phyloP scores from a whole-genome alignment of 768 basidiomycete species.

The Leucosporidium creatinivorum region DNA sequence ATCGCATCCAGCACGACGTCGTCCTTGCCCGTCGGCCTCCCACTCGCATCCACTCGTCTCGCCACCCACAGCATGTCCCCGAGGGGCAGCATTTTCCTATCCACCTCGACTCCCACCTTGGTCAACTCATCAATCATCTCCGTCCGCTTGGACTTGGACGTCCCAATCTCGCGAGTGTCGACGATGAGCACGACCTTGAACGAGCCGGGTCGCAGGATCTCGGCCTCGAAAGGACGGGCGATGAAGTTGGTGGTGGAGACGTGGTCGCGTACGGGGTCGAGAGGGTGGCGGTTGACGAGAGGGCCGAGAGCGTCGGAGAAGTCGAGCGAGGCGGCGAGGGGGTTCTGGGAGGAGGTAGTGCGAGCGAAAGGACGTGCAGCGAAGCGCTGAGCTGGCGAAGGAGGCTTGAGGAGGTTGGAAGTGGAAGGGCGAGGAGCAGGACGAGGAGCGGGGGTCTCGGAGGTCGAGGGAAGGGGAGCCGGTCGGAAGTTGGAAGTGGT shows the following conservation, averaged over 20 bases:
- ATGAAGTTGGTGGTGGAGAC: neutral
- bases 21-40: slow-evolving; percentile 35
- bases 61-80: slow-evolving; percentile 48
- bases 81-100: slow-evolving; percentile 42
- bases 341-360: too few species aligned
- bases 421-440: neutral
- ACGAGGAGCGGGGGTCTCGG: too few species aligned
- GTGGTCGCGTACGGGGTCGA: slow-evolving; percentile 25
- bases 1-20: slow-evolving; percentile 47
- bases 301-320: neutral
- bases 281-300: slow-evolving; percentile 26
- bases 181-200: slow-evolving; percentile 45
- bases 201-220: slow-evolving; percentile 39
- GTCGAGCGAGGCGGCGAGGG: slow-evolving; percentile 12
- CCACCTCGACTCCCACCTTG: slow-evolving; percentile 40
- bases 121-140: slow-evolving; percentile 38
- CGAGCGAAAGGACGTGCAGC: neutral
- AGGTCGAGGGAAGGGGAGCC: neutral
- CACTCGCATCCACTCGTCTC: slow-evolving; percentile 23
- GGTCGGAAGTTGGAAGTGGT: neutral
- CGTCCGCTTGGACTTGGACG: slow-evolving; percentile 37
- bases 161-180: slow-evolving; percentile 43
- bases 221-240: slow-evolving; percentile 31
- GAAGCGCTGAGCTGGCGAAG: neutral
- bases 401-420: neutral